These are phyloP conservation scores for Monilinia polystroma DNA, from an alignment of 2,329 filamentous ascomycete genomes.

Conservation along the genomic window DNA sequence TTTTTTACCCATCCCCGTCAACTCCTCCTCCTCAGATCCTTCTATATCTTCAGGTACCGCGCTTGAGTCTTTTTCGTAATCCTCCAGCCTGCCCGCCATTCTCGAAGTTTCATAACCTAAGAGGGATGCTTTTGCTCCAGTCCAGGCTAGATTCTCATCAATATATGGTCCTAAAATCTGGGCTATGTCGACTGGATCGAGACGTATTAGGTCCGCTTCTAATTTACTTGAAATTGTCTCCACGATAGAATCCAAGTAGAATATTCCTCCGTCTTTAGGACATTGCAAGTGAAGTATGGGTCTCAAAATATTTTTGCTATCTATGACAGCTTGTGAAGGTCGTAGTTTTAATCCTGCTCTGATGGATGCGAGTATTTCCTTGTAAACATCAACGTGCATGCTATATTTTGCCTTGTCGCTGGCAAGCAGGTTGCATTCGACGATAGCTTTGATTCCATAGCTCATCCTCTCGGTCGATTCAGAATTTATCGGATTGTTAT, in stretches of 20 bases:
- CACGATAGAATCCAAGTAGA: slow-evolving; percentile 60
- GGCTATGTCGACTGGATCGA: slow-evolving; percentile 70
- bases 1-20: background rate
- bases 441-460: slow-evolving; percentile 22
- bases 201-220: slow-evolving; percentile 63
- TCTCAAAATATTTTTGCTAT: slow-evolving; percentile 43
- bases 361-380: slow-evolving; percentile 48
- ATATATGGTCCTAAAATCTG: slow-evolving; percentile 68
- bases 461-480: slow-evolving; percentile 15
- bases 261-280: slow-evolving; percentile 54
- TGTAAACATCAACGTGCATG: slow-evolving; percentile 37
- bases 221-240: slow-evolving; percentile 60
- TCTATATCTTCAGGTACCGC: slow-evolving; percentile 45
- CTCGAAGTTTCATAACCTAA: slow-evolving; percentile 58
- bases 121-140: slow-evolving; percentile 50
- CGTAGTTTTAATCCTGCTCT: slow-evolving; percentile 50
- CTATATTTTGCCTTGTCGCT: slow-evolving; percentile 34
- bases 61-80: slow-evolving; percentile 48
- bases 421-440: slow-evolving; percentile 26
- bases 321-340: slow-evolving; percentile 34
- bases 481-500: background rate
- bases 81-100: slow-evolving; percentile 53
- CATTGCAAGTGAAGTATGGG: slow-evolving; percentile 60
- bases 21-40: slow-evolving; percentile 43
- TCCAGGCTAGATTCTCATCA: slow-evolving; percentile 55